These are phyloP conservation scores for Tricholoma saponaceum DNA, from an alignment of 768 basidiomycete species.

Conservation along the genomic window DNA sequence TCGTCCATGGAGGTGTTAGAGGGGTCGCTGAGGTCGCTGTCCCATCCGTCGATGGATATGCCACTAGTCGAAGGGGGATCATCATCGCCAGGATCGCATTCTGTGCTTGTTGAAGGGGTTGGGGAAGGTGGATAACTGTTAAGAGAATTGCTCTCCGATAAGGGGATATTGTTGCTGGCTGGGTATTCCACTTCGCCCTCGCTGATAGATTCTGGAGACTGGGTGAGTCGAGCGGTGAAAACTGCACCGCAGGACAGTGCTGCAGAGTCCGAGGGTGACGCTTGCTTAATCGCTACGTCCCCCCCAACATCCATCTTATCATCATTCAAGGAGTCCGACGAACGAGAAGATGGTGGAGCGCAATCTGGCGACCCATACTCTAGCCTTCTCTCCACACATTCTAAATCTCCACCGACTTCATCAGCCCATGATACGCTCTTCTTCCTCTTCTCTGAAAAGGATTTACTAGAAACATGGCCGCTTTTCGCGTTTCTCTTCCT, in stretches of 20 bases:
- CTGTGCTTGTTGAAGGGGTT: no score
- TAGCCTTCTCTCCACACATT: neutral
- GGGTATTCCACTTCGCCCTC: neutral
- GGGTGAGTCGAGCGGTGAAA: neutral
- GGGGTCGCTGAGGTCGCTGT: slow-evolving; percentile 29
- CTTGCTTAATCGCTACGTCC: neutral
- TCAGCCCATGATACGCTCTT: slow-evolving; percentile 36
- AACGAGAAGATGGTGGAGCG: neutral
- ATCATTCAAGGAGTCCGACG: neutral
- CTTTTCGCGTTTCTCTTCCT: slow-evolving; percentile 3
- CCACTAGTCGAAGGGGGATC: neutral
- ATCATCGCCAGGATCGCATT: neutral
- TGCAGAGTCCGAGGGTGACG: neutral
- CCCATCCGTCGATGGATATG: slow-evolving; percentile 21
- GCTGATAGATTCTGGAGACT: neutral
- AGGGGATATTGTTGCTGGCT: no score
- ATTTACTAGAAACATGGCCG: neutral
- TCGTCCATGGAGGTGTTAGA: slow-evolving; percentile 20
- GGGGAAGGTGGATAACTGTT: no score
- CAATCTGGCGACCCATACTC: neutral
- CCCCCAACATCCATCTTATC: neutral
- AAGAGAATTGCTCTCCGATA: neutral
- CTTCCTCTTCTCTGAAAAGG: slow-evolving; percentile 11
- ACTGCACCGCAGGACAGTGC: neutral
- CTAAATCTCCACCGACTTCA: slow-evolving; percentile 6